Conservation (phyloP, 306 rosid species). For the Casuarina cunninghamiana region DNA sequence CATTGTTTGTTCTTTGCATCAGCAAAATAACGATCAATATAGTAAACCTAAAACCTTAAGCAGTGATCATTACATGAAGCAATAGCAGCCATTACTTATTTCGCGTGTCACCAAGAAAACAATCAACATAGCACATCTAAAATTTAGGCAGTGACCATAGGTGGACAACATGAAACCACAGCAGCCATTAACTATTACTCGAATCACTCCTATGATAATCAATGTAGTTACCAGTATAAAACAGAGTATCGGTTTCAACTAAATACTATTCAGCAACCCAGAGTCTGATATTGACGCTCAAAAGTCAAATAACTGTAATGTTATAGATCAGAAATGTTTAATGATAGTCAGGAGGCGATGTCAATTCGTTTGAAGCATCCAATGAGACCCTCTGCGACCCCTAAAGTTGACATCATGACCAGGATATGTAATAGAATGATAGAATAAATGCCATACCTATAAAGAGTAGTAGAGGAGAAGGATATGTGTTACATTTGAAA, state of each 20-base stretch:
- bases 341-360: not conserved
- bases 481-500: not conserved
- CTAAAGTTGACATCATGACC: not conserved
- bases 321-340: not conserved
- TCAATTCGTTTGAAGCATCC: no score
- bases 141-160: no score
- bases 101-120: no score
- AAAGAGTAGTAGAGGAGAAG: not conserved
- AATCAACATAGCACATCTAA: no score
- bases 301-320: not conserved
- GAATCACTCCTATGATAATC: not conserved
- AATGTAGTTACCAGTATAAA: not conserved
- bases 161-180: no score
- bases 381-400: no score
- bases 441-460: not conserved
- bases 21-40: not conserved
- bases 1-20: not conserved
- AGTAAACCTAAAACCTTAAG: no score
- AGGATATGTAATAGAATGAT: not conserved
- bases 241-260: not conserved
- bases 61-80: no score
- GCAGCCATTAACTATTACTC: no score
- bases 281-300: not conserved
- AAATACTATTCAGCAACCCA: not conserved
- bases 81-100: no score